Evolutionary conservation across 106 monocot species (phyloP), one percentile per base, ranked within the genome.

Genomic region (Acorus gramineus): DNA sequence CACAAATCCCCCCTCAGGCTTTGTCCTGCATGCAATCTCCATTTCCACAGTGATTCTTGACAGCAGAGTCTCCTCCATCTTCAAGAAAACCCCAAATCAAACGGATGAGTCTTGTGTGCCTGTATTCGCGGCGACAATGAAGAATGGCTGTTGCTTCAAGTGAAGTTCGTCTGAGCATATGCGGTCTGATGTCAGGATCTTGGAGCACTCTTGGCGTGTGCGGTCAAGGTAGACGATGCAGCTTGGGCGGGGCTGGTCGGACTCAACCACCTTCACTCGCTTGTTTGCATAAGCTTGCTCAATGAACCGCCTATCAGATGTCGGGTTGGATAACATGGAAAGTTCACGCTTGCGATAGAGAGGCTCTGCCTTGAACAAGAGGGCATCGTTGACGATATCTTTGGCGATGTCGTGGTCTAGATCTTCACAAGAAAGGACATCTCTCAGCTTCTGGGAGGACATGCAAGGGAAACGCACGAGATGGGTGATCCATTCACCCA

Each of bases 191-290:
- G 74, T 66, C 47, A 74, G 67, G 10, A 67, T 60, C 3, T 51
- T 67, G 10, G 59, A 50, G 5, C 74, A 74, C 46, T 74, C 74
- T 59, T 74, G 67, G 10, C 53, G 50, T 53, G 43, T 66, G 11
- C 67, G 74, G 42, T 74, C 74, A 52, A 74, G 74, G 67, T 74
- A 74, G 9, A 74, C 74, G 52, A 74, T 74, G 53, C 74, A 74
- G 46, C 67, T 66, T 46, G 59, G 59, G 52, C 67, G 61, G 42
- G 74, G 74, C 4, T 7, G 9, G 43, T 74, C 74, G 52, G 67
- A 74, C 52, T 74, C 74, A 53, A 74, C 60, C 54, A 67, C 67
- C 61, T 67, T 66, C 53, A 74, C 74, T 3, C 67, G 74, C 7
- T 63, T 56, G 53, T 67, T 67, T 60, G 60, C 67, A 52, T 74